Evolutionary conservation across 495 filamentous ascomycete species (phyloP).

Genomic region (Platismatia glauca): DNA sequence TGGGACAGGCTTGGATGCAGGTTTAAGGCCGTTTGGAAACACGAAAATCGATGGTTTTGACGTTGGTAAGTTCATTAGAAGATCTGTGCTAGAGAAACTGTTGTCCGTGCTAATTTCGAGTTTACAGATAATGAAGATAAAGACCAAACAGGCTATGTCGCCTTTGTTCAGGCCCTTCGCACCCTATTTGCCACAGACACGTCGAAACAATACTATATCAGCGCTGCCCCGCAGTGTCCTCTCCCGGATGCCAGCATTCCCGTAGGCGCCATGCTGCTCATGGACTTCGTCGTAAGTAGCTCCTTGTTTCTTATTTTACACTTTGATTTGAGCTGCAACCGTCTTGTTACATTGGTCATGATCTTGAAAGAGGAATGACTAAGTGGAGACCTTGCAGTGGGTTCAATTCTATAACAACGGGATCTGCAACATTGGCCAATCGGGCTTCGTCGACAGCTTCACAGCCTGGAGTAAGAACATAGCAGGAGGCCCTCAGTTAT

Average conservation of each 20-base stretch:
- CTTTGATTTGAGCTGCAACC: not conserved
- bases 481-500: constrained; percentile 37
- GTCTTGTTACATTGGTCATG: not conserved
- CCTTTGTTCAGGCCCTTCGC: constrained; percentile 41
- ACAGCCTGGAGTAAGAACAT: constrained; percentile 39
- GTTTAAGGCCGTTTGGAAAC: constrained; percentile 43
- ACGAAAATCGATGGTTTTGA: constrained; percentile 53
- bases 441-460: constrained; percentile 31
- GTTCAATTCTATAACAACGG: constrained; percentile 43
- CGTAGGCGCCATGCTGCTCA: constrained; percentile 25
- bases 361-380: not conserved
- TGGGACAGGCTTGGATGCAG: constrained; percentile 27
- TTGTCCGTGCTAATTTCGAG: not conserved
- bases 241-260: constrained; percentile 48
- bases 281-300: constrained; percentile 30
- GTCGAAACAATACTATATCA: constrained; percentile 44
- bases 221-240: constrained; percentile 49
- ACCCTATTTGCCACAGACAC: constrained; percentile 35
- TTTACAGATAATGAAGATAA: constrained; percentile 27
- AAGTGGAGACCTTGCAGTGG: constrained; percentile 11
- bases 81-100: no score
- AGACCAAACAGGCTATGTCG: constrained; percentile 32
- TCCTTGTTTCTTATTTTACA: not conserved
- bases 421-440: constrained; percentile 23
- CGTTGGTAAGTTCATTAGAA: constrained; percentile 34